These are phyloP conservation scores for Chondrus crispus DNA, from an alignment of 23 red algal species.

Conservation along the genomic window DNA sequence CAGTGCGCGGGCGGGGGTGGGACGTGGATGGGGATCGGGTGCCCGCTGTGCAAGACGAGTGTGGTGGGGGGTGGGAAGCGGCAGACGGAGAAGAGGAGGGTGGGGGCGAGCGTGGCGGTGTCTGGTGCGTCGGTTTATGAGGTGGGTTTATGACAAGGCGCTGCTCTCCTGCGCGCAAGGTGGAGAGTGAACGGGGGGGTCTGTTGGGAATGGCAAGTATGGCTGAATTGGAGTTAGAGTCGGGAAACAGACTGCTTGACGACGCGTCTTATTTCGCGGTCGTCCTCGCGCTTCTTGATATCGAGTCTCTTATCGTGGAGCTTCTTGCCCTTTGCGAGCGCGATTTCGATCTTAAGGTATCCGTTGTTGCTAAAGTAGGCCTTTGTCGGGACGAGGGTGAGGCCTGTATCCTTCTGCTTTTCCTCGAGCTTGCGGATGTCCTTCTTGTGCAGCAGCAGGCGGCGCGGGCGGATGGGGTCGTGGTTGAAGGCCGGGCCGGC, in stretches of 20 bases:
- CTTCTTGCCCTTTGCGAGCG: conserved; percentile 77
- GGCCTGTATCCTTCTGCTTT: conserved; percentile 58
- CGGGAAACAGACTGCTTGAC: conserved; percentile 41
- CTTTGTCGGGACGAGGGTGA: conserved; percentile 78
- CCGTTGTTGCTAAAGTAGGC: conserved; percentile 75
- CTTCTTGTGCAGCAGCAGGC: conserved; percentile 80
- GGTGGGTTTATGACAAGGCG: too few relatives aligned
- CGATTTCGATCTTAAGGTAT: conserved; percentile 81
- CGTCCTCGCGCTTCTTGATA: conserved; percentile 75
- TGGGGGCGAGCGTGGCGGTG: too few relatives aligned
- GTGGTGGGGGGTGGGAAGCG: too few relatives aligned
- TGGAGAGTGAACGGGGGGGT: too few relatives aligned
- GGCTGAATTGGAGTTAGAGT: too few relatives aligned
- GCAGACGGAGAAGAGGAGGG: too few relatives aligned
- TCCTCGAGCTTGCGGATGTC: conserved; percentile 77
- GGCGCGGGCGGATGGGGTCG: conserved; percentile 61
- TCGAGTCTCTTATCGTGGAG: conserved; percentile 68
- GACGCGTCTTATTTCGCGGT: conserved; percentile 61
- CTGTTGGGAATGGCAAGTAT: too few relatives aligned
- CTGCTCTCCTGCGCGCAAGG: too few relatives aligned
- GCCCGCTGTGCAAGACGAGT: not conserved
- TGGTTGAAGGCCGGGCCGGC: conserved; percentile 79
- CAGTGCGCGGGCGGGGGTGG: too few relatives aligned
- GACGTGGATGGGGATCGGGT: not conserved
- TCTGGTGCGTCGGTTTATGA: too few relatives aligned